Evolutionary conservation across 192 early-diverging fungal genomes (phyloP), one percentile per base, ranked within the genome.

Genomic region (Tieghemiomyces parasiticus): DNA sequence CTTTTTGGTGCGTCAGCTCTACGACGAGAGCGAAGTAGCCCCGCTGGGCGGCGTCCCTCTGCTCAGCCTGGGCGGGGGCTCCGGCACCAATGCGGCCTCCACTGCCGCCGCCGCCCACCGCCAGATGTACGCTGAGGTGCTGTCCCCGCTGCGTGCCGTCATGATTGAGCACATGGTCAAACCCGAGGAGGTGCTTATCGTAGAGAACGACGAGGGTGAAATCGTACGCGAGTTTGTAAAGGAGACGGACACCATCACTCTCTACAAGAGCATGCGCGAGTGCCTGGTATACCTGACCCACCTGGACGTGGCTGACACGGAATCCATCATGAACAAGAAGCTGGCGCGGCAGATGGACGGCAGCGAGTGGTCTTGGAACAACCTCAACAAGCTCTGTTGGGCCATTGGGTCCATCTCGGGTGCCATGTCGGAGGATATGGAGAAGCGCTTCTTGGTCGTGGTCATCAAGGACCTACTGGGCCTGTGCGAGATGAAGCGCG

Each of bases 131-230:
- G 71, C 77, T n/a, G 81, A 85, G 35, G 73, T 93, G 22, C 78
- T 99, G 25, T 80, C 88, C 4, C 80, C 80, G 30, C 78, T 99
- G 56, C 90, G 96, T 47, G 74, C 86, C 10, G 91, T 96, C 24
- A 94, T 97, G 92, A 99, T 99, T 65, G 92, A 94, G 67, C 79
- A 89, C 58, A 99, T 99, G 96, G 95, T 94, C 33, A 90, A 91
- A 56, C 96, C 96, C 33, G 95, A 99, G 71, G 96, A 99, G 76
- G 89, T 93, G 8, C 75, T 99, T 32, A 85, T 99, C 55, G 93
- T 95, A 25, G 92, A 97, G 66, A 97, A 99, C 70, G 96, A 99
- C 60, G 93, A 99, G 66, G 96, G 96, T 46, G 96, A 97, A 76
- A 92, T 97, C 76, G 95, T 99, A 22, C 85, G 96, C 46, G 96